A percentile compares a stretch with the other conserved stretches of the same genome.
phyloP scores from a whole-genome alignment of 2,329 filamentous ascomycete genomes.

The Bipolaris bicolor region DNA sequence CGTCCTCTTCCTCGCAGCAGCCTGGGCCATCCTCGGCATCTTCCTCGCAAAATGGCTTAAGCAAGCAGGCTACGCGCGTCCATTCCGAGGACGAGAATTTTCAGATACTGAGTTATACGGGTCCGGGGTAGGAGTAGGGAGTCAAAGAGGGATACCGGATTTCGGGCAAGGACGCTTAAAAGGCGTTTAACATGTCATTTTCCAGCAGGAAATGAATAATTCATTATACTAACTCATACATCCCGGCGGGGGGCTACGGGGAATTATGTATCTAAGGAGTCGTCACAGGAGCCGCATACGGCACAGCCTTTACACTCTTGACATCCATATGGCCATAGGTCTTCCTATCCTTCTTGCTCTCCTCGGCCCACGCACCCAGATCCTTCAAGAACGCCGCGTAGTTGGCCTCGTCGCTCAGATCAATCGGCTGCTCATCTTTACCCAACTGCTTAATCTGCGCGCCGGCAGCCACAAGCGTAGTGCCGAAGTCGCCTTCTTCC shows the following conservation, averaged over 20 bases:
- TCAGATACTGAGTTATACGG: constrained; percentile 15
- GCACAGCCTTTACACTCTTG: constrained; percentile 43
- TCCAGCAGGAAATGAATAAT: no score
- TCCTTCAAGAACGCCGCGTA: constrained; percentile 57
- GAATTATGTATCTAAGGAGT: background rate
- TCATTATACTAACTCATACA: no score
- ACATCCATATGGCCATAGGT: constrained; percentile 57
- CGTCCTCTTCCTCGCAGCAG: constrained; percentile 22
- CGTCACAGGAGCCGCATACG: constrained; percentile 40
- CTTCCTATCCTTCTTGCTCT: constrained; percentile 49
- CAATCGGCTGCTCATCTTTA: constrained; percentile 60
- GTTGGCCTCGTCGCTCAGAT: constrained; percentile 57
- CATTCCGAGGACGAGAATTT: constrained; percentile 18
- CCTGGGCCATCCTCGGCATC: constrained; percentile 26
- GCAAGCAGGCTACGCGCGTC: constrained; percentile 22
- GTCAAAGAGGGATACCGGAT: no score
- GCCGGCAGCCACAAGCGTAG: constrained; percentile 55
- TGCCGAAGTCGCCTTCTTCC: constrained; percentile 60
- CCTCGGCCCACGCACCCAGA: constrained; percentile 53
- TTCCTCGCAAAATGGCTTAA: constrained; percentile 28
- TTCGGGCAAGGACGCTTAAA: no score
- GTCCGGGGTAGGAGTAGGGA: constrained; percentile 18
- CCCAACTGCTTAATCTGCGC: constrained; percentile 61
- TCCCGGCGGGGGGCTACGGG: background rate
- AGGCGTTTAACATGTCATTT: no score